Conservation (phyloP, 1,139 yeast species). For the Yamadazyma friedrichii region DNA sequence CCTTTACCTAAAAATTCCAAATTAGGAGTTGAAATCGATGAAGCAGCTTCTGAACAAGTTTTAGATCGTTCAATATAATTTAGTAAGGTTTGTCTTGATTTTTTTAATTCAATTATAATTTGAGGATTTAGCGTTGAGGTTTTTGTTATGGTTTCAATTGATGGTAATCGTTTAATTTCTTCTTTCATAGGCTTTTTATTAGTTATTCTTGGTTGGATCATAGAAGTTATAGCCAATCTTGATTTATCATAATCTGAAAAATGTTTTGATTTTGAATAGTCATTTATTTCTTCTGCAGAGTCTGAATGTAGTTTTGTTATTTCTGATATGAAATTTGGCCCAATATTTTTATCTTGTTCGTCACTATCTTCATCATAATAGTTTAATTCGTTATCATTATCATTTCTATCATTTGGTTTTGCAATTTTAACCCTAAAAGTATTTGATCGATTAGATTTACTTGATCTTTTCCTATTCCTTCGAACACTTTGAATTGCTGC, state of each 20-base stretch:
- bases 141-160: constrained; percentile 7
- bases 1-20: constrained; percentile 58
- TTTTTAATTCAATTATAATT: constrained; percentile 1
- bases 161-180: constrained; percentile 6
- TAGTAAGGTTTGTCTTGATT: constrained; percentile 18
- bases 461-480: constrained; percentile 43
- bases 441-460: constrained; percentile 25
- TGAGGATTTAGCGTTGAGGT: neutral
- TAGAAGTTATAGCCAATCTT: constrained; percentile 35
- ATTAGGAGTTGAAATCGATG: constrained; percentile 37
- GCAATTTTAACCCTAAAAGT: constrained; percentile 9
- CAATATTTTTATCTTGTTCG: neutral
- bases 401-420: neutral
- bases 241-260: constrained; percentile 37
- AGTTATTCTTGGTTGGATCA: constrained; percentile 34
- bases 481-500: constrained; percentile 80
- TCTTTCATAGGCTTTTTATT: neutral
- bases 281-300: constrained; percentile 34
- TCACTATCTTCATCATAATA: constrained; percentile 10
- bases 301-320: constrained; percentile 36
- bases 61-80: constrained; percentile 60
- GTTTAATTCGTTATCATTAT: constrained; percentile 7
- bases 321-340: constrained; percentile 31
- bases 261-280: constrained; percentile 30
- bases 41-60: constrained; percentile 57